These are phyloP conservation scores for Diaporthe citriasiana DNA, from an alignment of 2,329 filamentous ascomycete genomes.

Conservation along the genomic window DNA sequence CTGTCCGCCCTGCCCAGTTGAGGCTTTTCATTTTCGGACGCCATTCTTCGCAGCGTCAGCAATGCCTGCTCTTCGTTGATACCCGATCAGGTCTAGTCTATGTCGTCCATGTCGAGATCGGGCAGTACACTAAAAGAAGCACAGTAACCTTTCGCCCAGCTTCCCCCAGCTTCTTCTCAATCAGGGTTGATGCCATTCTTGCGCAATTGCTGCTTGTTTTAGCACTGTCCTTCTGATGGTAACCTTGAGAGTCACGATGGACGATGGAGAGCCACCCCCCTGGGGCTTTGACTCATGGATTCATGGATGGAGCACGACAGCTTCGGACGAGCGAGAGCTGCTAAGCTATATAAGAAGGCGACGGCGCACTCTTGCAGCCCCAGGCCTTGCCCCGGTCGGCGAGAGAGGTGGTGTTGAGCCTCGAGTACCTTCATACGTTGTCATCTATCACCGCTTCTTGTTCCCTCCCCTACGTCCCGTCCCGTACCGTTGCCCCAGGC, in stretches of 20 bases:
- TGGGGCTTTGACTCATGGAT: slow-evolving; percentile 35
- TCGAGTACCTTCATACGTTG: background rate
- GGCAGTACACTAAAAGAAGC: background rate
- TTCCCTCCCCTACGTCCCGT: background rate
- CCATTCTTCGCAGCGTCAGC: too few relatives aligned
- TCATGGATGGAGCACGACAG: background rate
- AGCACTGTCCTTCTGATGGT: slow-evolving; percentile 28
- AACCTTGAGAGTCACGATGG: slow-evolving; percentile 34
- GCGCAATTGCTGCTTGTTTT: slow-evolving; percentile 29
- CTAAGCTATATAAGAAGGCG: slow-evolving; percentile 28
- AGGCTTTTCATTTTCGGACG: background rate
- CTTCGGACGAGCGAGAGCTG: background rate
- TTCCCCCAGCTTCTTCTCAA: slow-evolving; percentile 33
- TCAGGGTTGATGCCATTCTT: slow-evolving; percentile 36
- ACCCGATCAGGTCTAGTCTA: slow-evolving; percentile 15
- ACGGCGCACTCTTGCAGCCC: background rate
- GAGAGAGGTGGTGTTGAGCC: slow-evolving; percentile 20
- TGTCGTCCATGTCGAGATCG: slow-evolving; percentile 1
- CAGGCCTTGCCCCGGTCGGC: background rate
- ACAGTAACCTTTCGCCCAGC: slow-evolving; percentile 14
- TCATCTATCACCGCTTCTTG: background rate
- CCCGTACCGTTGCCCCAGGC: slow-evolving; percentile 9
- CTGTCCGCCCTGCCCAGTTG: background rate
- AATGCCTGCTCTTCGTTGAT: too few relatives aligned
- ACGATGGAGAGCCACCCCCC: slow-evolving; percentile 4